Conservation (phyloP, 139 green algal genomes). For the Micromonas pusilla region DNA sequence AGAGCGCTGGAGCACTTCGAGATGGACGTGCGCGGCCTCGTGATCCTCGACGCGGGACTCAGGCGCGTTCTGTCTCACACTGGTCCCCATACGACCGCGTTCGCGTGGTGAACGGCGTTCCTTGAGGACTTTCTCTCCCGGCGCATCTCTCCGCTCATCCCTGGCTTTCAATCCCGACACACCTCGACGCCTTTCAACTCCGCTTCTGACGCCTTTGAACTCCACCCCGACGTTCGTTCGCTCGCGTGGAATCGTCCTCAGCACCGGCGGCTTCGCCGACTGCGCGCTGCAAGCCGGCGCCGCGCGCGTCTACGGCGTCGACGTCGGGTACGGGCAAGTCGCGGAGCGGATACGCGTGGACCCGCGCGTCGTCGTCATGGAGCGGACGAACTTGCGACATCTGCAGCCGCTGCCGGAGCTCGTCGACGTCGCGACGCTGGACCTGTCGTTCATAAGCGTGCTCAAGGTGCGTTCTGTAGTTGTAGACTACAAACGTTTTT, state of each 20-base stretch:
- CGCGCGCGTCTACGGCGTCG: constrained; percentile 75
- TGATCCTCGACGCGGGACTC: constrained; percentile 77
- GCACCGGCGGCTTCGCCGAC: constrained; percentile 94
- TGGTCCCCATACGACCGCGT: no score
- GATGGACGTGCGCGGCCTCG: constrained; percentile 62
- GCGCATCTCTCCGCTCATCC: no score
- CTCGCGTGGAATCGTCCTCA: no score
- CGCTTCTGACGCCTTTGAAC: no score
- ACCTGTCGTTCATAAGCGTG: constrained; percentile 94
- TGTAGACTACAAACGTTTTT: constrained; percentile 7
- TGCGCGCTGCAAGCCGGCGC: constrained; percentile 88
- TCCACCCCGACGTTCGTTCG: no score
- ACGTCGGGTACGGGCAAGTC: constrained; percentile 92
- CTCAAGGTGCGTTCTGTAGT: constrained; percentile 75
- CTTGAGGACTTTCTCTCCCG: no score
- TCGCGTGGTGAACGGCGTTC: no score
- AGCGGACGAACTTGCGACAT: constrained; percentile 87
- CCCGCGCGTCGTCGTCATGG: constrained; percentile 70
- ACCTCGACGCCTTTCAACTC: no score
- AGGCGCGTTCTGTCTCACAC: no score
- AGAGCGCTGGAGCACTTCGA: constrained; percentile 72
- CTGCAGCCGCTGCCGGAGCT: constrained; percentile 48
- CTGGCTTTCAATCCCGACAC: no score
- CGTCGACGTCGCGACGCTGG: constrained; percentile 75
- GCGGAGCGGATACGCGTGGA: constrained; percentile 75